Evolutionary conservation across 495 filamentous ascomycete genomes (phyloP).

Genomic region (Daldinia concentrica): DNA sequence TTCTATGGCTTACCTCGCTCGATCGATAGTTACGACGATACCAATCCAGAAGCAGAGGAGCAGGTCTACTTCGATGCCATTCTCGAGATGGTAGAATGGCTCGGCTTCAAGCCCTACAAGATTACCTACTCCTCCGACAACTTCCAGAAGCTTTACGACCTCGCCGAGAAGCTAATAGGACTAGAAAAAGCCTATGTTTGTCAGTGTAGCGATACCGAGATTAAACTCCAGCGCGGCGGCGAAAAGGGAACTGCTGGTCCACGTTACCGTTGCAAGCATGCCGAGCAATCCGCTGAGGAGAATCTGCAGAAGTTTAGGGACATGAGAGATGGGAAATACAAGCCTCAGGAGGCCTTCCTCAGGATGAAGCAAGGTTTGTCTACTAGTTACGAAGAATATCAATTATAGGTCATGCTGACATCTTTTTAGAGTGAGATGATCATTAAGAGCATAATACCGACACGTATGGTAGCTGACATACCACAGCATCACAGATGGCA

Average conservation of each 20-base stretch:
- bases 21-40: conserved; percentile 70
- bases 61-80: conserved; percentile 82
- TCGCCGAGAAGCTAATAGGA: conserved; percentile 85
- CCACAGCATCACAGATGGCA: conserved; percentile 56
- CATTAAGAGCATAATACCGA: conserved; percentile 65
- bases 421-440: conserved; percentile 76
- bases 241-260: conserved; percentile 67
- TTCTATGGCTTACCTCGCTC: conserved; percentile 59
- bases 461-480: conserved; percentile 63
- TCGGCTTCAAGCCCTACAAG: conserved; percentile 79
- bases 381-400: conserved; percentile 34
- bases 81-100: conserved; percentile 80
- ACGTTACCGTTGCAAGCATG: conserved; percentile 81
- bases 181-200: conserved; percentile 59
- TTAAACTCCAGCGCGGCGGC: conserved; percentile 86
- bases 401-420: conserved; percentile 59
- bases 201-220: conserved; percentile 66
- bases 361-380: conserved; percentile 86
- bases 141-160: conserved; percentile 86
- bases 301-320: conserved; percentile 84
- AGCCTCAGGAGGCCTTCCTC: conserved; percentile 84
- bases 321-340: conserved; percentile 92
- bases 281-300: conserved; percentile 75
- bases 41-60: conserved; percentile 85
- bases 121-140: conserved; percentile 84